These are phyloP conservation scores for Candida lessepsii DNA, from an alignment of 805 yeast species.

Conservation along the genomic window DNA sequence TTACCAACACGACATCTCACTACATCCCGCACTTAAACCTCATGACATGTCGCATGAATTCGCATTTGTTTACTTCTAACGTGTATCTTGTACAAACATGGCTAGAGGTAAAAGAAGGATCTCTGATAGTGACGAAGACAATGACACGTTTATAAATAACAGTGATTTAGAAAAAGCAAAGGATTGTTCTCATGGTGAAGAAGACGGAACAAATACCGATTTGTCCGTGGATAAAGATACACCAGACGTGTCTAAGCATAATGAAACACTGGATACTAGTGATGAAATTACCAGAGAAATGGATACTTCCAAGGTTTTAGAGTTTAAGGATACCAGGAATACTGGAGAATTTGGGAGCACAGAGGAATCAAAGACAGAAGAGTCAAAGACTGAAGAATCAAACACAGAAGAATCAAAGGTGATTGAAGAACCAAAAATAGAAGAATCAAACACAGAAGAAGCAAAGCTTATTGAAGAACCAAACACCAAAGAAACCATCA, in stretches of 20 bases:
- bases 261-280: slow-evolving; percentile 17
- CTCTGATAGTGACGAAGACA: slow-evolving; percentile 7
- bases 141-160: slow-evolving; percentile 37
- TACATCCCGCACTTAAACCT: too few species aligned
- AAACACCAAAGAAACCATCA: too few species aligned
- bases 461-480: background rate
- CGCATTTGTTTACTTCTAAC: slow-evolving; percentile 11
- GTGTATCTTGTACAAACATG: slow-evolving; percentile 5
- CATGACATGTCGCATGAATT: slow-evolving; percentile 11
- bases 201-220: slow-evolving; percentile 8
- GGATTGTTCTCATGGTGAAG: background rate
- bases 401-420: background rate
- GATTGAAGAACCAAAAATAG: slow-evolving; percentile 7
- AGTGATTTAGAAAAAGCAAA: slow-evolving; percentile 27
- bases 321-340: too few species aligned
- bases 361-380: background rate
- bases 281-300: slow-evolving; percentile 15
- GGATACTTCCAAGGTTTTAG: background rate
- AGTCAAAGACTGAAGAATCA: slow-evolving; percentile 6
- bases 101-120: slow-evolving; percentile 13
- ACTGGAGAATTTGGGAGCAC: background rate
- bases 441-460: slow-evolving; percentile 7
- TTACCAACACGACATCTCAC: too few species aligned
- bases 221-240: slow-evolving; percentile 5
- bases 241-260: slow-evolving; percentile 11